Evolutionary conservation across 768 basidiomycete species (phyloP).

Genomic region (Trametes gibbosa): DNA sequence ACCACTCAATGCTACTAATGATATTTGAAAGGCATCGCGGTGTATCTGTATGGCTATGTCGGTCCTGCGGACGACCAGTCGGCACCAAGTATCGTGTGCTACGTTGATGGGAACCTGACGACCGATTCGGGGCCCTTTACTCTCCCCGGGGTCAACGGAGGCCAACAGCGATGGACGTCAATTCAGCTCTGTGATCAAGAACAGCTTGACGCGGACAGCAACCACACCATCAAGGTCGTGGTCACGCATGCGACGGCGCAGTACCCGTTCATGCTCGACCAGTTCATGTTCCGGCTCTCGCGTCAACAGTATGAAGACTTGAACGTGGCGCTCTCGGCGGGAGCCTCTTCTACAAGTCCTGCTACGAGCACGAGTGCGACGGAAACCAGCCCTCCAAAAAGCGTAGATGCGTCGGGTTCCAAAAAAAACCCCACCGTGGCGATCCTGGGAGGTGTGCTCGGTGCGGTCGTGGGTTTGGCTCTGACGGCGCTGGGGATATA

Average conservation of each 20-base stretch:
- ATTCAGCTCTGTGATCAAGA: background rate
- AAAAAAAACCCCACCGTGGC: background rate
- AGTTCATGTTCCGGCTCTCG: background rate
- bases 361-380: background rate
- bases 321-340: background rate
- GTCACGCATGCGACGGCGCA: background rate
- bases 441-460: background rate
- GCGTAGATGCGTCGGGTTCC: background rate
- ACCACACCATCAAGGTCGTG: slow-evolving; percentile 6
- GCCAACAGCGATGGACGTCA: background rate
- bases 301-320: background rate
- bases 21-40: background rate
- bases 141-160: background rate
- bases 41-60: background rate
- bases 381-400: background rate
- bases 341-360: background rate
- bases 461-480: background rate
- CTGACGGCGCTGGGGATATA: background rate
- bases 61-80: background rate
- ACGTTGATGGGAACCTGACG: background rate
- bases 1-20: background rate
- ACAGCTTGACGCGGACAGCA: background rate
- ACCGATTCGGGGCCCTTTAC: background rate
- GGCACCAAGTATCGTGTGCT: background rate
- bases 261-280: background rate